These are phyloP conservation scores for Sporothrix phasma DNA, from an alignment of 2,329 filamentous ascomycete species.

Conservation along the genomic window DNA sequence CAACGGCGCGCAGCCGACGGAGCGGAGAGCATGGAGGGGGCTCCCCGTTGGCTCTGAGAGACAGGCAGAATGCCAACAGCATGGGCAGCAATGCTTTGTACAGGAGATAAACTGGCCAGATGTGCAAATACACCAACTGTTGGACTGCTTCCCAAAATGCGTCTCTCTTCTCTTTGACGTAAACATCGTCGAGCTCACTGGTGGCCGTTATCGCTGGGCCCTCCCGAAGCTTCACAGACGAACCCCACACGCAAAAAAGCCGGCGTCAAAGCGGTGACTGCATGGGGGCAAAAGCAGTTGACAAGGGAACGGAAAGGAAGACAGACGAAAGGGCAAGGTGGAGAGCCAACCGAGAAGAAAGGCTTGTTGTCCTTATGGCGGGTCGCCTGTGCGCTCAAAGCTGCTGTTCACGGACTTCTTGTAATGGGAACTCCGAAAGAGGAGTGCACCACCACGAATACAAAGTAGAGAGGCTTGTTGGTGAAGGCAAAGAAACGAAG, in stretches of 20 bases:
- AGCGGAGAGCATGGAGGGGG: too few species aligned
- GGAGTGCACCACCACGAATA: too few species aligned
- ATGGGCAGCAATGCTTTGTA: background rate
- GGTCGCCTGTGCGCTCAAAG: background rate
- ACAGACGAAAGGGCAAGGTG: background rate
- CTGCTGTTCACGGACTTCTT: background rate
- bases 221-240: background rate
- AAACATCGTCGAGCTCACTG: background rate
- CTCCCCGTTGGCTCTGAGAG: too few species aligned
- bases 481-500: too few species aligned
- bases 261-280: conserved; percentile 1
- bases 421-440: too few species aligned
- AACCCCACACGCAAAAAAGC: conserved; percentile 10
- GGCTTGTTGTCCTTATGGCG: conserved; percentile 1
- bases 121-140: background rate
- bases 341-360: background rate
- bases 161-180: background rate
- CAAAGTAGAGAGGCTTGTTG: too few species aligned
- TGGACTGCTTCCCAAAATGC: background rate
- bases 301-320: background rate
- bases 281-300: background rate
- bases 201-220: background rate
- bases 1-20: background rate
- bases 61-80: background rate
- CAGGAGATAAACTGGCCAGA: background rate